A percentile compares a stretch with the other conserved stretches of the same genome.
These are phyloP conservation scores for Nyctanthes arbortristis DNA, from an alignment of 257 asterid genomes.

Conservation along the genomic window DNA sequence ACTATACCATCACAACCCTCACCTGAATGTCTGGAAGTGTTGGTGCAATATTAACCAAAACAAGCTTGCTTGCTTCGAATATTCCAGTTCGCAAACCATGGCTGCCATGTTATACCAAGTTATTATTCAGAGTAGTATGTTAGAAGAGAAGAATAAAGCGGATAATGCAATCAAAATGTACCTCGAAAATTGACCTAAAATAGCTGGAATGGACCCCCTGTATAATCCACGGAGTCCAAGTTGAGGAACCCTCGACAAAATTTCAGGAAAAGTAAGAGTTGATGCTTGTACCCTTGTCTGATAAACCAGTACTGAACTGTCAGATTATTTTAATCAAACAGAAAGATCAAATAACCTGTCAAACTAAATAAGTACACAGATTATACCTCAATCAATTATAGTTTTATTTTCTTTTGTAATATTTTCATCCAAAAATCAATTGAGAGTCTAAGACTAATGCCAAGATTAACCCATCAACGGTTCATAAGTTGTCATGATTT, in stretches of 20 bases:
- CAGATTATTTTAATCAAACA: slow-evolving; percentile 33
- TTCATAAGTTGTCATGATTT: too few relatives aligned
- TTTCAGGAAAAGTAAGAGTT: slow-evolving; percentile 80
- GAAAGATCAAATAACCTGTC: slow-evolving; percentile 27
- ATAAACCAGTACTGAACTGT: slow-evolving; percentile 35
- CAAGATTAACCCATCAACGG: background rate
- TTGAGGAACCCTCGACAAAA: slow-evolving; percentile 84
- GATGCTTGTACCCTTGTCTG: slow-evolving; percentile 99
- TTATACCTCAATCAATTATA: slow-evolving; percentile 18
- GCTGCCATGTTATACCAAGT: slow-evolving; percentile 41
- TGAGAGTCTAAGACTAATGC: background rate
- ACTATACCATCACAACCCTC: slow-evolving; percentile 16
- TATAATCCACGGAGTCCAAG: slow-evolving; percentile 82
- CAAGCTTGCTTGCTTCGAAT: slow-evolving; percentile 90
- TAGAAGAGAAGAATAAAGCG: slow-evolving; percentile 2
- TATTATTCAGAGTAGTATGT: slow-evolving; percentile 4
- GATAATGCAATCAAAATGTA: slow-evolving; percentile 19
- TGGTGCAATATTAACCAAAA: slow-evolving; percentile 87
- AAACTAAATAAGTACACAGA: slow-evolving; percentile 21
- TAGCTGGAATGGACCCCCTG: slow-evolving; percentile 96
- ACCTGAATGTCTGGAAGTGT: slow-evolving; percentile 95
- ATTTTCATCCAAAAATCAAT: background rate
- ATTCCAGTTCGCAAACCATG: slow-evolving; percentile 98
- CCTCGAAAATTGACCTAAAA: slow-evolving; percentile 97
- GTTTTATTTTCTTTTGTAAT: background rate